phyloP scores from a whole-genome alignment of 1,139 yeast genomes.

The Protomyces macrosporus region DNA sequence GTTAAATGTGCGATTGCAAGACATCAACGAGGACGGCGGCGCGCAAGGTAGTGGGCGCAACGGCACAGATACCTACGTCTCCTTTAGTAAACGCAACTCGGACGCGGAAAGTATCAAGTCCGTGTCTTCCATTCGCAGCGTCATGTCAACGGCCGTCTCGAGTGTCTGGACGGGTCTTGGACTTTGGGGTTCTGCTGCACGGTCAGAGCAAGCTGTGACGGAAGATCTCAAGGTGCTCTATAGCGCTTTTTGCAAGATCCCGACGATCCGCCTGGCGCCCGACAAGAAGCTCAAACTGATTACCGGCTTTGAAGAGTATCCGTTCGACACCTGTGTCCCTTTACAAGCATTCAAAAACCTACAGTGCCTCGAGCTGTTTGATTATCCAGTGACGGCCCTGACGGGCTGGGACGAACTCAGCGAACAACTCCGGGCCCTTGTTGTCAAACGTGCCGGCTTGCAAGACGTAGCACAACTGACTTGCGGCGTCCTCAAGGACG shows the following conservation, averaged over 20 bases:
- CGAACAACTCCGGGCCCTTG: slow-evolving; percentile 53
- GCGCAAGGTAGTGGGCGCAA: neutral
- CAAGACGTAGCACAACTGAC: slow-evolving; percentile 50
- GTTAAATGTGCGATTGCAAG: slow-evolving; percentile 54
- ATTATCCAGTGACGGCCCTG: slow-evolving; percentile 59
- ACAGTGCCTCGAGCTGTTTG: slow-evolving; percentile 56
- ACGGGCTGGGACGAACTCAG: slow-evolving; percentile 61
- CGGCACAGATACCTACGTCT: slow-evolving; percentile 37
- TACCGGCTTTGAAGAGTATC: slow-evolving; percentile 61
- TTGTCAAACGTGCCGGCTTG: slow-evolving; percentile 50
- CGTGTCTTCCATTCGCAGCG: slow-evolving; percentile 57
- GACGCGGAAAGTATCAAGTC: slow-evolving; percentile 60
- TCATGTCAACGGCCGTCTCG: slow-evolving; percentile 45
- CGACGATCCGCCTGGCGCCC: slow-evolving; percentile 57
- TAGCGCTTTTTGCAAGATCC: slow-evolving; percentile 62
- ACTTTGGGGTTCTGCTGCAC: slow-evolving; percentile 3
- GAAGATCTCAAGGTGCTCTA: slow-evolving; percentile 53
- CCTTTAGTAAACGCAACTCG: slow-evolving; percentile 49
- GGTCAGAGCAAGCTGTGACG: slow-evolving; percentile 8
- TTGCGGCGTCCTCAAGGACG: slow-evolving; percentile 52
- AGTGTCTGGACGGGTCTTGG: slow-evolving; percentile 38
- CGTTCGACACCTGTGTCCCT: slow-evolving; percentile 66
- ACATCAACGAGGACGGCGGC: slow-evolving; percentile 44
- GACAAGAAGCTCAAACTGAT: slow-evolving; percentile 54
- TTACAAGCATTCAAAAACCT: slow-evolving; percentile 55